Evolutionary conservation across 768 basidiomycete species (phyloP).

Genomic region (Mycena pura): DNA sequence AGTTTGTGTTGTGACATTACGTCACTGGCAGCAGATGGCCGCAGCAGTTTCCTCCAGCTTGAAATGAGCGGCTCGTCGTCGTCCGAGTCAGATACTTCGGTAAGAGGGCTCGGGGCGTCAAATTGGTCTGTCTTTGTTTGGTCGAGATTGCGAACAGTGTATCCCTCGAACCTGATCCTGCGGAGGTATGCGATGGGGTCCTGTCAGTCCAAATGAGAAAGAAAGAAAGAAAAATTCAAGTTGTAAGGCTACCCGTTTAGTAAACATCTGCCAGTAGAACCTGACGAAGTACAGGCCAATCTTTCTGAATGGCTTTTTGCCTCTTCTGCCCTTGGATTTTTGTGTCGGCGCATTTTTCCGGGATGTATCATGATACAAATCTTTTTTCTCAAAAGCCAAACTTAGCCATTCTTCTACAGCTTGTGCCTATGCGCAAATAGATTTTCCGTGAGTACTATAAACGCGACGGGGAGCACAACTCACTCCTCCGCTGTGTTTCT

Average conservation of each 20-base stretch:
- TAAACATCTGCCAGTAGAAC: conserved; percentile 29
- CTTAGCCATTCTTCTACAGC: background rate
- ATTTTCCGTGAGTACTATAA: background rate
- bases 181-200: background rate
- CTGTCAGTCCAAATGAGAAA: background rate
- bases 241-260: background rate
- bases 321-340: too few species aligned
- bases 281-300: conserved; percentile 22
- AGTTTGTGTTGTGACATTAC: too few species aligned
- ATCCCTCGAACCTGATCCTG: background rate
- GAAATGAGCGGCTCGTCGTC: background rate
- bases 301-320: too few species aligned
- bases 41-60: background rate
- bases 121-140: background rate
- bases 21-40: background rate
- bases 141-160: background rate
- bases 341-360: too few species aligned
- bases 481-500: background rate
- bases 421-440: background rate
- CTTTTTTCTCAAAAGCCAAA: conserved; percentile 1
- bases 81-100: background rate
- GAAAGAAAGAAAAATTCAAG: background rate
- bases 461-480: background rate
- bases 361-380: too few species aligned
- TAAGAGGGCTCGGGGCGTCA: conserved; percentile 14